Conservation (phyloP, 139 green algal species). For the Tetradesmus lagerheimii region DNA sequence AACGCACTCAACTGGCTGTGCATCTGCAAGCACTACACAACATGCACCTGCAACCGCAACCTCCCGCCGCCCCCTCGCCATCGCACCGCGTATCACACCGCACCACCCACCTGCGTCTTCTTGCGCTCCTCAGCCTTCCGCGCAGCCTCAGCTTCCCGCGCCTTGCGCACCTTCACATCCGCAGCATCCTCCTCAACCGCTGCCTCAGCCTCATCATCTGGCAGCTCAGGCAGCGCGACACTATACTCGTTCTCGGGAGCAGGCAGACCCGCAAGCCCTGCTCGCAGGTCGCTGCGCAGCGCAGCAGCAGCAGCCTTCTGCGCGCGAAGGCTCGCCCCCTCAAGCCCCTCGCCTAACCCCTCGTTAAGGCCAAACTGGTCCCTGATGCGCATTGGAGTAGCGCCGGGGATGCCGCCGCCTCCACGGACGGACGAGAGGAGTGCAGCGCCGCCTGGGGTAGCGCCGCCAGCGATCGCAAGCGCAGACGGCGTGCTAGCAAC, state of each 20-base stretch:
- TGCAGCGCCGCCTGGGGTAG: constrained; percentile 46
- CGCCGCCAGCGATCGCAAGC: constrained; percentile 32
- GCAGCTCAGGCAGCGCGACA: constrained; percentile 78
- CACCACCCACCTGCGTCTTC: constrained; percentile 51
- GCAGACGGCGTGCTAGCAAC: constrained; percentile 52
- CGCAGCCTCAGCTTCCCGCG: constrained; percentile 67
- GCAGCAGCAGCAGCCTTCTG: constrained; percentile 21
- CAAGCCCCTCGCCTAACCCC: constrained; percentile 20
- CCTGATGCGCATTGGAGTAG: constrained; percentile 70
- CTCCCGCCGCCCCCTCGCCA: no score
- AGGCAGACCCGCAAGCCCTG: constrained; percentile 82
- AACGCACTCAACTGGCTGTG: no score
- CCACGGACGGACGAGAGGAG: neutral
- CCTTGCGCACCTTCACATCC: constrained; percentile 69
- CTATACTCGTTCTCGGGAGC: constrained; percentile 93
- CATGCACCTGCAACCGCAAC: constrained; percentile 3
- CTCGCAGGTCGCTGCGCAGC: constrained; percentile 68
- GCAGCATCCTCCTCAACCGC: constrained; percentile 88
- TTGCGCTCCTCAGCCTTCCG: constrained; percentile 62
- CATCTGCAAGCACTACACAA: no score
- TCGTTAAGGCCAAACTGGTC: constrained; percentile 93
- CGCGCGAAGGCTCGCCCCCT: neutral
- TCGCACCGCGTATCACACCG: no score
- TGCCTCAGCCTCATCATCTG: constrained; percentile 59
- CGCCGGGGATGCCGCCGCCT: constrained; percentile 25